Evolutionary conservation across 176 grass and related monocot genomes (phyloP).

Genomic region (Oryza meyeriana): DNA sequence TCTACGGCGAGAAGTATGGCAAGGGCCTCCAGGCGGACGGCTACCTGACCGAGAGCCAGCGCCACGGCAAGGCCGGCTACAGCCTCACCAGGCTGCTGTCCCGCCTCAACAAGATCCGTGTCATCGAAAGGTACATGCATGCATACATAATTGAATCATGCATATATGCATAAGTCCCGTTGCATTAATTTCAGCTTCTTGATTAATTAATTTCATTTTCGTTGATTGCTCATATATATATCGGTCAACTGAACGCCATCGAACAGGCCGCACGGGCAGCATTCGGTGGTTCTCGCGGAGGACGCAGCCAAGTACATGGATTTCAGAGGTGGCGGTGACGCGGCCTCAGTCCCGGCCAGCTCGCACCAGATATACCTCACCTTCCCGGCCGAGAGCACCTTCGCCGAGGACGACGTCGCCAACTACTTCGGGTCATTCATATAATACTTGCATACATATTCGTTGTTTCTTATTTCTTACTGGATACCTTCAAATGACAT

Average conservation of each 20-base stretch:
- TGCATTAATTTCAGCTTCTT: too few relatives aligned
- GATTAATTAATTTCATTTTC: too few relatives aligned
- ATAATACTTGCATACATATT: neutral
- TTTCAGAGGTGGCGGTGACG: constrained; percentile 44
- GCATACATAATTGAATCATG: too few relatives aligned
- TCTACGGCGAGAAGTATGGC: constrained; percentile 80
- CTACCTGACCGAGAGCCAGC: constrained; percentile 91
- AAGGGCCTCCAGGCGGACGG: constrained; percentile 83
- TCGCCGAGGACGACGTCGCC: constrained; percentile 66
- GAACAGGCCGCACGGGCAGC: constrained; percentile 83
- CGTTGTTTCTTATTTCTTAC: too few relatives aligned
- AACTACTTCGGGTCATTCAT: constrained; percentile 58
- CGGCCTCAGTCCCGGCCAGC: constrained; percentile 26
- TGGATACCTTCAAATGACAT: neutral
- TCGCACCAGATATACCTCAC: constrained; percentile 95
- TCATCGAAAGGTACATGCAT: constrained; percentile 84
- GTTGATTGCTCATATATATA: too few relatives aligned
- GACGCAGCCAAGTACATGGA: constrained; percentile 62
- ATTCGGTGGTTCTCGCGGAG: constrained; percentile 70
- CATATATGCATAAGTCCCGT: too few relatives aligned
- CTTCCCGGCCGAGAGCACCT: constrained; percentile 79
- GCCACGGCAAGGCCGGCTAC: constrained; percentile 72
- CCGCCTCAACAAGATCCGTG: constrained; percentile 63
- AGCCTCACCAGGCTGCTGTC: constrained; percentile 83
- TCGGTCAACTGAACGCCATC: too few relatives aligned